Percentiles rank a stretch among this genome's conserved stretches.
These are phyloP conservation scores for Podila minutissima DNA, from an alignment of 192 early-diverging fungal species.

Conservation along the genomic window DNA sequence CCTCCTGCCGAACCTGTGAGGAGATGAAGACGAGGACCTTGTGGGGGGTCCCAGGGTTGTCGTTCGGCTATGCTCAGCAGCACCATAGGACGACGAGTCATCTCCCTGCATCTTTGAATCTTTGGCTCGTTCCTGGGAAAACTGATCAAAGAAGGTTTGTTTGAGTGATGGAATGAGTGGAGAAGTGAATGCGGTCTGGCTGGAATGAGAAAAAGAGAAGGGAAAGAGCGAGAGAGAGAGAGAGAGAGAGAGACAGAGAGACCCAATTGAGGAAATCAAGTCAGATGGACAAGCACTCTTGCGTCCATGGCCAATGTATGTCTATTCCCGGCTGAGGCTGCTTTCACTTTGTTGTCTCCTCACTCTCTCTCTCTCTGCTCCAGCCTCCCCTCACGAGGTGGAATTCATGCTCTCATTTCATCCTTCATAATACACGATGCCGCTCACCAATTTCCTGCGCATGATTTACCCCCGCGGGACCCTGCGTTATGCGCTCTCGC, in stretches of 20 bases:
- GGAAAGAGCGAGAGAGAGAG: background rate
- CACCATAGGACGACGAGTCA: constrained; percentile 19
- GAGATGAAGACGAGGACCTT: background rate
- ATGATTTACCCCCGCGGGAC: background rate
- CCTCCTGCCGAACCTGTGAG: background rate
- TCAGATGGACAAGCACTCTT: too few relatives aligned
- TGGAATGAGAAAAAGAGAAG: background rate
- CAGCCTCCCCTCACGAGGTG: too few relatives aligned
- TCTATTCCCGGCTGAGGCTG: too few relatives aligned
- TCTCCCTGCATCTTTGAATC: constrained; percentile 16
- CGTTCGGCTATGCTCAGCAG: constrained; percentile 7
- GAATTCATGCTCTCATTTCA: too few relatives aligned
- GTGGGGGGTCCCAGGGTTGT: background rate
- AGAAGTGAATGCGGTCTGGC: too few relatives aligned
- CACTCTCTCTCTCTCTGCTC: too few relatives aligned
- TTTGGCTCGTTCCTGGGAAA: too few relatives aligned
- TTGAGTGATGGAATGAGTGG: background rate
- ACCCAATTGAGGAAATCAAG: too few relatives aligned
- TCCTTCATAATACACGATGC: too few relatives aligned
- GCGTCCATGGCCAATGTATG: background rate
- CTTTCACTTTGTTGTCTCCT: too few relatives aligned
- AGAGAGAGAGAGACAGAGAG: background rate
- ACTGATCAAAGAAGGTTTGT: background rate
- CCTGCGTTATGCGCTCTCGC: background rate
- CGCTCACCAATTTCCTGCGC: too few relatives aligned